These are phyloP conservation scores for Venturia effusa DNA, from an alignment of 2,329 filamentous ascomycete genomes.

Conservation along the genomic window DNA sequence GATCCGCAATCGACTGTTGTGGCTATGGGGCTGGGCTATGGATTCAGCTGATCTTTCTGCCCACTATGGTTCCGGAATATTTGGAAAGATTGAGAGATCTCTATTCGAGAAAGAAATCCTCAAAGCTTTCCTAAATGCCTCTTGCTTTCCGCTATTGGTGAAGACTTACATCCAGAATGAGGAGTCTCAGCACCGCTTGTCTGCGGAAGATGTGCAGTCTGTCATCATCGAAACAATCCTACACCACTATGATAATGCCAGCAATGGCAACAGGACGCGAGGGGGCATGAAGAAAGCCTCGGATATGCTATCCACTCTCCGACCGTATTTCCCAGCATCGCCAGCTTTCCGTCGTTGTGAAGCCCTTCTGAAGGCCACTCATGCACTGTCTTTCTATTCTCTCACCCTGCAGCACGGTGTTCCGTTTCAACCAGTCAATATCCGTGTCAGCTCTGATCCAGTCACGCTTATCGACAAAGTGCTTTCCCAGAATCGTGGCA, in stretches of 20 bases:
- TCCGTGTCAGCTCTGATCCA: slow-evolving; percentile 68
- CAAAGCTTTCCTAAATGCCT: slow-evolving; percentile 51
- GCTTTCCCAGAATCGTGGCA: slow-evolving; percentile 62
- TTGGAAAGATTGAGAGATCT: slow-evolving; percentile 47
- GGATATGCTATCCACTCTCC: slow-evolving; percentile 63
- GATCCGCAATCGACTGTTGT: slow-evolving; percentile 54
- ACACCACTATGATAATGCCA: slow-evolving; percentile 68
- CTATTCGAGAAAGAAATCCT: slow-evolving; percentile 62
- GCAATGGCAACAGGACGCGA: slow-evolving; percentile 66
- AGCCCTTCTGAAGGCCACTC: slow-evolving; percentile 60
- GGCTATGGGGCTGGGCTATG: slow-evolving; percentile 63
- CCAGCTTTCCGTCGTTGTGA: slow-evolving; percentile 45
- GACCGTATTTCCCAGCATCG: slow-evolving; percentile 43
- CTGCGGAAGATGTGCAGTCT: slow-evolving; percentile 42
- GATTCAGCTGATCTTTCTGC: slow-evolving; percentile 29
- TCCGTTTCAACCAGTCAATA: slow-evolving; percentile 65
- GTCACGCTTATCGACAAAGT: slow-evolving; percentile 62
- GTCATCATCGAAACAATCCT: slow-evolving; percentile 54
- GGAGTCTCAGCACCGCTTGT: slow-evolving; percentile 38
- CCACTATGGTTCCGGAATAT: slow-evolving; percentile 35
- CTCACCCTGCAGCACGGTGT: slow-evolving; percentile 70
- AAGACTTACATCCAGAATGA: slow-evolving; percentile 49
- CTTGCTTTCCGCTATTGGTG: slow-evolving; percentile 51
- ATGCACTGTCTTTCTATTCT: slow-evolving; percentile 64
- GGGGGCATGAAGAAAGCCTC: slow-evolving; percentile 69